These are phyloP conservation scores for Gossypium rotundifolium DNA, from an alignment of 345 rosid species.

Conservation along the genomic window DNA sequence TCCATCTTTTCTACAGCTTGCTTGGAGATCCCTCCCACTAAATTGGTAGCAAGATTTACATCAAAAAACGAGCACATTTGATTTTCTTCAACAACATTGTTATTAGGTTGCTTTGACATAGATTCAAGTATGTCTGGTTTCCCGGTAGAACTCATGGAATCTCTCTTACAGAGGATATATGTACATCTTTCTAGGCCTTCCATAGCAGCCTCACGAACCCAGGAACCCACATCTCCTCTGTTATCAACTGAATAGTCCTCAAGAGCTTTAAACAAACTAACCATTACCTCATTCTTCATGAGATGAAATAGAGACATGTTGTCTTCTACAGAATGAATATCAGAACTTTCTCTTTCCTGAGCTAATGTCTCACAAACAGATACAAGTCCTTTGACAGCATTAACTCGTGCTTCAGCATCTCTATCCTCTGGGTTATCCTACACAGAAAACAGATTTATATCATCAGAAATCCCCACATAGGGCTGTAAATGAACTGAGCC, in stretches of 20 bases:
- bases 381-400: conserved; percentile 85
- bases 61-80: conserved; percentile 40
- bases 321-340: conserved; percentile 27
- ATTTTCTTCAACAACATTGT: conserved; percentile 19
- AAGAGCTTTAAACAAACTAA: conserved; percentile 71
- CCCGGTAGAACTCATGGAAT: conserved; percentile 12
- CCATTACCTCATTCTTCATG: conserved; percentile 80
- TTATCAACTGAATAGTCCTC: conserved; percentile 92
- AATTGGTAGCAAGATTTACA: conserved; percentile 47
- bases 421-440: conserved; percentile 87
- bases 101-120: conserved; percentile 17
- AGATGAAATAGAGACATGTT: conserved; percentile 44
- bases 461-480: conserved; percentile 11
- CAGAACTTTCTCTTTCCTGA: conserved; percentile 29
- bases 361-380: conserved; percentile 79
- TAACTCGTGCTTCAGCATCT: conserved; percentile 94
- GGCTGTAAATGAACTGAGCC: not conserved
- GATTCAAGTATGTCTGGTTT: conserved; percentile 19
- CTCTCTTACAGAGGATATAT: conserved; percentile 57
- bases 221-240: conserved; percentile 97
- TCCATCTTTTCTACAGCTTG: conserved; percentile 97
- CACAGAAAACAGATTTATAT: conserved; percentile 16
- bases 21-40: conserved; percentile 64
- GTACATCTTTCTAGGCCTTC: conserved; percentile 83
- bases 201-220: conserved; percentile 98